Percentiles rank a stretch among this genome's conserved stretches.
phyloP scores from a whole-genome alignment of 2,329 filamentous ascomycete species.

The Graphium sp. region DNA sequence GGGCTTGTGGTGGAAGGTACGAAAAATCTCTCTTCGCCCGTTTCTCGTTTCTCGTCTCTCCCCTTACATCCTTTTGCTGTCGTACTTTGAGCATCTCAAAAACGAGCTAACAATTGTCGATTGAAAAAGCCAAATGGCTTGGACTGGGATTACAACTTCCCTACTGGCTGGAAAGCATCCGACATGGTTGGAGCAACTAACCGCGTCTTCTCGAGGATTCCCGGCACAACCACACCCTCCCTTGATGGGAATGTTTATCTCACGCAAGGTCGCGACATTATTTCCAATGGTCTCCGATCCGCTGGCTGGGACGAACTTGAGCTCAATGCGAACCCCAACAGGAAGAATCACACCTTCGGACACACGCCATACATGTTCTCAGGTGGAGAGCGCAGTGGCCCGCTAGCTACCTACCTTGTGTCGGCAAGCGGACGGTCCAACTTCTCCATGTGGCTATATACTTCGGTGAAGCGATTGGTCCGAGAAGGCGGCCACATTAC shows the following conservation, averaged over 20 bases:
- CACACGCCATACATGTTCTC: constrained; percentile 51
- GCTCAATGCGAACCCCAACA: constrained; percentile 38
- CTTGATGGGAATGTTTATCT: constrained; percentile 49
- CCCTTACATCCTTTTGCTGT: background rate
- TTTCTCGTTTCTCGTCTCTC: background rate
- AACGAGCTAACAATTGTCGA: constrained; percentile 1
- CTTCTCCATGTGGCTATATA: constrained; percentile 50
- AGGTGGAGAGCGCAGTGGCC: constrained; percentile 49
- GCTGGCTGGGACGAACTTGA: constrained; percentile 48
- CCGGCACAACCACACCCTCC: constrained; percentile 49
- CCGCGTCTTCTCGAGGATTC: constrained; percentile 50
- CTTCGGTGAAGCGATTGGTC: constrained; percentile 47
- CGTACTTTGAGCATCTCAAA: too few relatives aligned
- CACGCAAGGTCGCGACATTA: constrained; percentile 45
- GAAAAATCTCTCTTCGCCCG: constrained; percentile 5
- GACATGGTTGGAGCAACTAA: constrained; percentile 43
- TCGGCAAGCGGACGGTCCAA: constrained; percentile 39
- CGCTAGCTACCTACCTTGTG: constrained; percentile 54
- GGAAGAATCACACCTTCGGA: constrained; percentile 49
- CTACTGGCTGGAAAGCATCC: constrained; percentile 48
- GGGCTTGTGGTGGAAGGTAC: constrained; percentile 47
- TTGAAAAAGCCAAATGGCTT: constrained; percentile 29
- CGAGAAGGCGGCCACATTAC: constrained; percentile 44
- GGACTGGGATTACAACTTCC: constrained; percentile 61
- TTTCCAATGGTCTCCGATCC: constrained; percentile 38